Conservation (phyloP, 2,329 filamentous ascomycete genomes). For the Plectosphaerella sp. region DNA sequence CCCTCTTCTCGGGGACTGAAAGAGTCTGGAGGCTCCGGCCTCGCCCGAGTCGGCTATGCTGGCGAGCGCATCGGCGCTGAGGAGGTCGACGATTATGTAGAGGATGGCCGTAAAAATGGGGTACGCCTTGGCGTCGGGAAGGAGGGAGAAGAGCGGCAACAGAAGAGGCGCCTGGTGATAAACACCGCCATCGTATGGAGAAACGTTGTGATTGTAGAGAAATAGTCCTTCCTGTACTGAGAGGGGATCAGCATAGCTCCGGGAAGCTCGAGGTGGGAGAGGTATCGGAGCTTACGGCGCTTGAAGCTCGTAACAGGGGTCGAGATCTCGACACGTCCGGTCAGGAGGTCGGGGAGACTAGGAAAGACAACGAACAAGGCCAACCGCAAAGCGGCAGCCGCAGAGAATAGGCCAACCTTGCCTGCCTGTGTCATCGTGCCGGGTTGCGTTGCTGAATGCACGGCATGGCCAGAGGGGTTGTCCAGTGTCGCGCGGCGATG, state of each 20-base stretch:
- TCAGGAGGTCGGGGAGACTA: slow-evolving; percentile 76
- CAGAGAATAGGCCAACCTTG: slow-evolving; percentile 59
- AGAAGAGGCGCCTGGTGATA: slow-evolving; percentile 81
- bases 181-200: slow-evolving; percentile 91
- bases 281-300: slow-evolving; percentile 59
- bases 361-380: slow-evolving; percentile 79
- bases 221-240: slow-evolving; percentile 94
- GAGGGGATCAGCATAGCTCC: neutral
- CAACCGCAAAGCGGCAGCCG: slow-evolving; percentile 74
- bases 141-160: slow-evolving; percentile 83
- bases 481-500: slow-evolving; percentile 3
- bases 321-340: slow-evolving; percentile 90
- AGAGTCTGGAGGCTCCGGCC: slow-evolving; percentile 67
- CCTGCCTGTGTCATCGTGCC: slow-evolving; percentile 33
- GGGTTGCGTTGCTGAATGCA: slow-evolving; percentile 11
- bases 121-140: slow-evolving; percentile 64
- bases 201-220: slow-evolving; percentile 92
- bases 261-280: neutral
- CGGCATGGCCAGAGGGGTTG: slow-evolving; percentile 10
- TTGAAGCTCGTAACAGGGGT: slow-evolving; percentile 98
- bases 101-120: slow-evolving; percentile 75
- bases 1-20: slow-evolving; percentile 71
- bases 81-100: slow-evolving; percentile 75
- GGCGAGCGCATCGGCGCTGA: slow-evolving; percentile 75
- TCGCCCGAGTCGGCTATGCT: slow-evolving; percentile 79